Base-by-base conservation (phyloP, 164 flowering plant species). In the Santalum album region DNA sequence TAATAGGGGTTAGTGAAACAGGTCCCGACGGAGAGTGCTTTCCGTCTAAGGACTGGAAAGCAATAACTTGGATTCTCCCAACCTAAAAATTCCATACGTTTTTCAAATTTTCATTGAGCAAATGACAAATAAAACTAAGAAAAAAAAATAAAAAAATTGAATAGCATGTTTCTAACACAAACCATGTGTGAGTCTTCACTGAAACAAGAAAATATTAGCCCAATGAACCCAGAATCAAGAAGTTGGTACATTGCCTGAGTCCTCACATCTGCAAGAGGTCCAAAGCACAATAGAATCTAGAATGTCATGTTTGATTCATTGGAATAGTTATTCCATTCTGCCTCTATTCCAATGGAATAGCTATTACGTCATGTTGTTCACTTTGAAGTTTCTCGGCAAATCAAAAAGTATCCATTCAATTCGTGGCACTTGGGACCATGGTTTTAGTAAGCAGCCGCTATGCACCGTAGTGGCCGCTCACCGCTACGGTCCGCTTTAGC, bases 161-260 rank as follows among this genome's bases (percentile, higher is more conserved):
- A 36, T 45, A 18, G 24, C 9, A 24, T 47, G 29, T 6, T 49
- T 27, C 25, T 35, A 25, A 56, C 19, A 53, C 72, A 54, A 29
- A 94, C 99, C 99, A 87, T 90, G 53, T 72, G 77, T 18, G 78
- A 76, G 74, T 94, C 96, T 71, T 94, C 97, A 78, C 82, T 90
- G n/a, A 87, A 94, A 73, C 99, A 94, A 43, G 99, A 94, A 75
- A 94, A 94, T 63, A 94, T 94, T 55, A 94, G 69, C 55, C 99
- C 99, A 62, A 90, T 83, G 69, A 94, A 94, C 47, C 99, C 99
- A n/a, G n/a, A n/a, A n/a, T n/a, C n/a, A n/a, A n/a, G n/a, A n/a
- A n/a, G n/a, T n/a, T n/a, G n/a, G n/a, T n/a, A n/a, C n/a, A n/a
- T n/a, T 57, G 83, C 90, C 65, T 94, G 99, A 55, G 96, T 94